These are phyloP conservation scores for Aspergillus olivimuriae DNA, from an alignment of 495 filamentous ascomycete genomes.

Conservation along the genomic window DNA sequence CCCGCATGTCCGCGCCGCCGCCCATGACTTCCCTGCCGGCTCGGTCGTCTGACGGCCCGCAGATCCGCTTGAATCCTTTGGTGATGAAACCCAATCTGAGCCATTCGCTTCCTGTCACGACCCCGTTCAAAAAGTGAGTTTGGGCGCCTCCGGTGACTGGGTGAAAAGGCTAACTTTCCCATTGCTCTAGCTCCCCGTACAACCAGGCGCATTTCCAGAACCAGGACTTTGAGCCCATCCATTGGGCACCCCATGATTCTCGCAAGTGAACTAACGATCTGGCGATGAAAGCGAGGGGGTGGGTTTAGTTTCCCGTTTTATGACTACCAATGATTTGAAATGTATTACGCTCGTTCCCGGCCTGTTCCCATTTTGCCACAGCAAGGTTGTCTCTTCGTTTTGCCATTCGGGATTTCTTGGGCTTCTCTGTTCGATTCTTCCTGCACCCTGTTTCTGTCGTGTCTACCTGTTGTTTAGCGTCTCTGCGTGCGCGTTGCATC, in stretches of 20 bases:
- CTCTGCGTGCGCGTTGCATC: slow-evolving; percentile 27
- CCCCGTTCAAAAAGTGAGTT: slow-evolving; percentile 41
- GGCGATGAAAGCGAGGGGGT: not conserved
- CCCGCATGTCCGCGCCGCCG: slow-evolving; percentile 27
- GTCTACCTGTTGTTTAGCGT: slow-evolving; percentile 24
- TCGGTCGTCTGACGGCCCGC: slow-evolving; percentile 34
- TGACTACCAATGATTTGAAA: slow-evolving; percentile 4
- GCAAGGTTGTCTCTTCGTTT: slow-evolving; percentile 3
- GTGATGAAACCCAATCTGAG: slow-evolving; percentile 43
- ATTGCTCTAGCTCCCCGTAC: slow-evolving; percentile 53
- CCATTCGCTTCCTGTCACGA: slow-evolving; percentile 36
- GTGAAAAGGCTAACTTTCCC: slow-evolving; percentile 47
- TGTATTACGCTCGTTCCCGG: not conserved
- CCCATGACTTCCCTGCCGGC: slow-evolving; percentile 32
- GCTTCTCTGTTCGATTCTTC: too few relatives aligned
- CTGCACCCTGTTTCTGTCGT: too few relatives aligned
- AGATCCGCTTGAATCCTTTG: slow-evolving; percentile 43
- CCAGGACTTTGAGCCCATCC: slow-evolving; percentile 70
- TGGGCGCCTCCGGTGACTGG: not conserved
- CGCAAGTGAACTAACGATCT: slow-evolving; percentile 17
- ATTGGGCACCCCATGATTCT: slow-evolving; percentile 37
- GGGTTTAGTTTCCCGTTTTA: not conserved
- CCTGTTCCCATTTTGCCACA: not conserved
- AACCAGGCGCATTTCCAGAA: slow-evolving; percentile 82
- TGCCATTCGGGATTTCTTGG: too few relatives aligned